Conservation (phyloP, 495 filamentous ascomycete genomes). For the Xylaria sp. region DNA sequence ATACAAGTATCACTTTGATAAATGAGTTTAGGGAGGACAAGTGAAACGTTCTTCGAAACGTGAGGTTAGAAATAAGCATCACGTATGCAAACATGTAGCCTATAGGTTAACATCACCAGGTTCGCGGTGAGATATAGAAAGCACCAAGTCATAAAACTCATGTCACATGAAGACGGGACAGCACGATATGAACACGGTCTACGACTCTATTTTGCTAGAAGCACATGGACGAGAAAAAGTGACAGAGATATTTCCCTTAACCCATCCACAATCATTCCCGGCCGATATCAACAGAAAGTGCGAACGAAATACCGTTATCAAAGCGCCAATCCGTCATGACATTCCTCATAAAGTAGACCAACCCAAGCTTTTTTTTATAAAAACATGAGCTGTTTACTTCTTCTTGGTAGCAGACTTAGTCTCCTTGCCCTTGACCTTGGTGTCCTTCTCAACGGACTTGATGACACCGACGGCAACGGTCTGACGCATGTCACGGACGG, state of each 20-base stretch:
- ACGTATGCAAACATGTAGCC: background rate
- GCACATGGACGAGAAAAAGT: slow-evolving; percentile 58
- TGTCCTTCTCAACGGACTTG: slow-evolving; percentile 65
- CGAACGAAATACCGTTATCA: slow-evolving; percentile 43
- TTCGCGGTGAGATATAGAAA: background rate
- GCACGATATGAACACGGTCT: slow-evolving; percentile 41
- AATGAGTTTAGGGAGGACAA: background rate
- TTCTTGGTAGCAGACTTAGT: slow-evolving; percentile 84
- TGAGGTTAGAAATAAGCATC: background rate
- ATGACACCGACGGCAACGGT: slow-evolving; percentile 98
- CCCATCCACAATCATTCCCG: slow-evolving; percentile 44
- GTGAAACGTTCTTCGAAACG: background rate
- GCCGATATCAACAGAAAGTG: slow-evolving; percentile 52
- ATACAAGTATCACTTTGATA: background rate
- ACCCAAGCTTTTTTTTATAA: slow-evolving; percentile 9
- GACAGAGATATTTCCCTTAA: slow-evolving; percentile 50
- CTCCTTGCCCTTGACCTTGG: slow-evolving; percentile 50
- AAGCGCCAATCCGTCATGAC: slow-evolving; percentile 29
- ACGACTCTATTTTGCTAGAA: slow-evolving; percentile 60
- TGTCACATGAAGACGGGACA: background rate
- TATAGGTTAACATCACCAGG: background rate
- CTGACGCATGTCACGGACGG: slow-evolving; percentile 91
- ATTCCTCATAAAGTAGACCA: slow-evolving; percentile 27
- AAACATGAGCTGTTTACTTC: slow-evolving; percentile 52
- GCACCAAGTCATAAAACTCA: background rate